Base-by-base conservation (phyloP, 192 early-diverging fungal species). In the Coemansia biformis region DNA sequence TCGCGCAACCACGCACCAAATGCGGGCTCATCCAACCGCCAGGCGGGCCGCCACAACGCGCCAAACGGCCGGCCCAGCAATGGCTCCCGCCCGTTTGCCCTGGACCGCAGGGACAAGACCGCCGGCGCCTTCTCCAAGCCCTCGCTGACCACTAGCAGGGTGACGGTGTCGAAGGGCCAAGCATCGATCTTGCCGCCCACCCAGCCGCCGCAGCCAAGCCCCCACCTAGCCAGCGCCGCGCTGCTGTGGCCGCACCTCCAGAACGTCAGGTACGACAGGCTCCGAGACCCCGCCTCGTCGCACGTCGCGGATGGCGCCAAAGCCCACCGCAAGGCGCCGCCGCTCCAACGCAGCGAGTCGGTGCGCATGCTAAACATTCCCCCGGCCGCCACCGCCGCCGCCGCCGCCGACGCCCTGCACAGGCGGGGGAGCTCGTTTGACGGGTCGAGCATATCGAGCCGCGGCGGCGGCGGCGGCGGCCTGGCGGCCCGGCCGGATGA, bases 361-460 rank as follows among this genome's bases (percentile, higher is more conserved):
- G 41, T 45, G 36, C 63, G 52, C 1, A 12, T 41, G 1, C 15
- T 18, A 1, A 31, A 32, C 13, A n/a, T n/a, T n/a, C n/a, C n/a
- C n/a, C n/a, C n/a, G n/a, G n/a, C n/a, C n/a, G n/a, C 33, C 13
- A 21, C 47, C 41, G 34, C 26, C 44, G 48, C 24, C 4, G 16
- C 12, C 19, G 17, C 10, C n/a, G 34, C 15, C 14, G 26, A 24
- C 21, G 42, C 23, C 14, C 19, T 41, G 24, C 21, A 39, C 14
- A 50, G 46, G 11, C 55, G 63, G 10, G 51, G 65, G 5, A 68
- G 60, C 40, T 68, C 65, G 12, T 29, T 51, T 15, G 65, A 68
- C 29, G 65, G 48, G 18, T 59, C 63, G 22, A 59, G 50, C 37
- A 37, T 57, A 6, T 50, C 63, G 12, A 26, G 24, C 24, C 24